A percentile compares a stretch with the other conserved stretches of the same genome.
These are phyloP conservation scores for Eimeria necatrix DNA, from an alignment of 169 alveolate species.

Conservation along the genomic window DNA sequence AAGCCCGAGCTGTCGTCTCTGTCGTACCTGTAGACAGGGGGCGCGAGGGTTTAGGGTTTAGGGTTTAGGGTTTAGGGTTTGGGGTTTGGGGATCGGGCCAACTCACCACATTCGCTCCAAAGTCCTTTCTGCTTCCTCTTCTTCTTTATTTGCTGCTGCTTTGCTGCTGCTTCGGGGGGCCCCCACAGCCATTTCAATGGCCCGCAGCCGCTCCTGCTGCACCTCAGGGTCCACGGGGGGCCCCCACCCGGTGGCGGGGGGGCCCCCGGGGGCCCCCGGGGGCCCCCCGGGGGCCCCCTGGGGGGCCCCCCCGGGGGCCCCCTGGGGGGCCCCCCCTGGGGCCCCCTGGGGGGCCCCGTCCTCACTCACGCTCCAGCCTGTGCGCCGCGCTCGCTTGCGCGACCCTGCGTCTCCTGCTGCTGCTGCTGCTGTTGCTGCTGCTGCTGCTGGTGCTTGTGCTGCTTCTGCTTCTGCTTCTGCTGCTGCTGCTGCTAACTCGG, in stretches of 20 bases:
- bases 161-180: neutral
- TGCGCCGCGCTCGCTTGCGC: constrained; percentile 28
- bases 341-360: neutral
- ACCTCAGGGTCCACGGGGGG: constrained; percentile 63
- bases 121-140: constrained; percentile 61
- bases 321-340: neutral
- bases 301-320: neutral
- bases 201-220: constrained; percentile 30
- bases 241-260: constrained; percentile 51
- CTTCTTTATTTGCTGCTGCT: neutral
- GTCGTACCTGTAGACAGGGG: constrained; percentile 81
- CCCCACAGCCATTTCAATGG: constrained; percentile 56
- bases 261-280: constrained; percentile 23
- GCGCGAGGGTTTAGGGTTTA: too few species aligned
- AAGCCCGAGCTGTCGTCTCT: constrained; percentile 72
- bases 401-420: constrained; percentile 7
- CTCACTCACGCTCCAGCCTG: constrained; percentile 9
- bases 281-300: neutral
- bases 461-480: neutral
- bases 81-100: too few species aligned
- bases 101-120: constrained; percentile 58
- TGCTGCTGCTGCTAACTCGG: constrained; percentile 30
- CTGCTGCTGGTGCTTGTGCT: neutral
- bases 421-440: constrained; percentile 40
- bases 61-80: too few species aligned